Conservation (phyloP, 495 filamentous ascomycete species). For the Neurospora sp. region DNA sequence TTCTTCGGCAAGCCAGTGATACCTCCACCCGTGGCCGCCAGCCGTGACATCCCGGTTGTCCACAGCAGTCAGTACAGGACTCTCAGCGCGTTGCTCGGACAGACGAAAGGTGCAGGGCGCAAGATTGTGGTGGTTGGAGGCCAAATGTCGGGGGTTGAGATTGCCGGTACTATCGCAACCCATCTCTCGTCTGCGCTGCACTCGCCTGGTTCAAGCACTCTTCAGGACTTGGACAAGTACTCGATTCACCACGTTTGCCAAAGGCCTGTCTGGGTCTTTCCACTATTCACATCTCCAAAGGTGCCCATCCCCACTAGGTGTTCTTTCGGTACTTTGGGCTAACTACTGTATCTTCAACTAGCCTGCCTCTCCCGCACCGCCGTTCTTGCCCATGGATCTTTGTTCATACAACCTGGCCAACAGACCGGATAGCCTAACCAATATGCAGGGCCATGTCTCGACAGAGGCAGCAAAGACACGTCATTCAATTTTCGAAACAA, state of each 20-base stretch:
- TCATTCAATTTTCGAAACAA: conserved; percentile 43
- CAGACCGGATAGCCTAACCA: conserved; percentile 46
- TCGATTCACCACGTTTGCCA: conserved; percentile 59
- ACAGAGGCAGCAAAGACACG: conserved; percentile 38
- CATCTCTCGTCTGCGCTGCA: conserved; percentile 51
- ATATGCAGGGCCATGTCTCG: conserved; percentile 48
- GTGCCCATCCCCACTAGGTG: conserved; percentile 11
- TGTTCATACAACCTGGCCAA: conserved; percentile 59
- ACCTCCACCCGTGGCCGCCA: conserved; percentile 25
- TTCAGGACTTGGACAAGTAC: conserved; percentile 26
- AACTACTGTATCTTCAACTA: conserved; percentile 6
- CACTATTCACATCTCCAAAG: conserved; percentile 46
- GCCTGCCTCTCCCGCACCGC: conserved; percentile 35
- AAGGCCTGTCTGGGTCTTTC: conserved; percentile 63
- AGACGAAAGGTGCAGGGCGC: conserved; percentile 21
- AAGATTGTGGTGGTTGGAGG: conserved; percentile 74
- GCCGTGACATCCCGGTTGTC: conserved; percentile 29
- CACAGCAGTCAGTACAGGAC: conserved; percentile 53
- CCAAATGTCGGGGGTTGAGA: conserved; percentile 74
- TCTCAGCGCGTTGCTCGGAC: conserved; percentile 26
- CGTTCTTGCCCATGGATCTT: conserved; percentile 70
- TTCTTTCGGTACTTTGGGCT: background rate
- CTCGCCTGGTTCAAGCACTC: conserved; percentile 27
- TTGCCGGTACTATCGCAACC: conserved; percentile 59
- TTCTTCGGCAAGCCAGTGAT: conserved; percentile 58